Evolutionary conservation across 768 basidiomycete species (phyloP).

Genomic region (Podaxis sp.): DNA sequence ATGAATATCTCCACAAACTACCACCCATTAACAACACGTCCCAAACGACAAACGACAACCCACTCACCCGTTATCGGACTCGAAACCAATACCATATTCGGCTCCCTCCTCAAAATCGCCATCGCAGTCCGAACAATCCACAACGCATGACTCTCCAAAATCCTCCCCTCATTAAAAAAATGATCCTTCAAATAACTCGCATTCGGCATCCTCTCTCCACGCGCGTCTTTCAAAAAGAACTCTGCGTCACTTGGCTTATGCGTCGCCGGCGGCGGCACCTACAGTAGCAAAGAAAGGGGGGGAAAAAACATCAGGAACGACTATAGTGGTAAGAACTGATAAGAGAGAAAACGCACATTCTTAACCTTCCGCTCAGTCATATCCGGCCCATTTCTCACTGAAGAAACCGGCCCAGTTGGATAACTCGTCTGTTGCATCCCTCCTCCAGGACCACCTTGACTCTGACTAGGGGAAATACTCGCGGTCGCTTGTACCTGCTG

Average conservation of each 20-base stretch:
- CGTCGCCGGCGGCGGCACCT: slow-evolving; percentile 70
- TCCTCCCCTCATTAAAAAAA: slow-evolving; percentile 80
- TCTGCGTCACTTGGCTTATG: slow-evolving; percentile 67
- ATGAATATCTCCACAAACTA: slow-evolving; percentile 96
- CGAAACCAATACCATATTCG: slow-evolving; percentile 81
- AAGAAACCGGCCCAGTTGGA: background rate
- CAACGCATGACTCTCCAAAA: slow-evolving; percentile 82
- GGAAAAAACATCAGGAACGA: background rate
- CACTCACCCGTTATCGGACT: slow-evolving; percentile 87
- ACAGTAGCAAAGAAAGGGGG: background rate
- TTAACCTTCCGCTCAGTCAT: background rate
- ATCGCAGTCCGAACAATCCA: slow-evolving; percentile 72
- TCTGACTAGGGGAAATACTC: background rate
- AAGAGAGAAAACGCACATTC: background rate
- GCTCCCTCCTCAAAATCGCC: slow-evolving; percentile 65
- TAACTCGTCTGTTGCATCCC: background rate
- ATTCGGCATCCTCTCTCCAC: slow-evolving; percentile 62
- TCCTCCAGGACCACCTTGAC: background rate
- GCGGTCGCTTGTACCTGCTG: background rate
- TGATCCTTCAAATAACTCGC: slow-evolving; percentile 80
- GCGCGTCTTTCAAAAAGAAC: slow-evolving; percentile 53
- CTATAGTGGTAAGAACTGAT: background rate
- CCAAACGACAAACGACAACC: background rate
- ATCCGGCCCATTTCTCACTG: background rate
- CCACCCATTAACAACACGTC: background rate